Evolutionary conservation across 495 filamentous ascomycete species (phyloP).

Genomic region (Talaromyces adpressus): DNA sequence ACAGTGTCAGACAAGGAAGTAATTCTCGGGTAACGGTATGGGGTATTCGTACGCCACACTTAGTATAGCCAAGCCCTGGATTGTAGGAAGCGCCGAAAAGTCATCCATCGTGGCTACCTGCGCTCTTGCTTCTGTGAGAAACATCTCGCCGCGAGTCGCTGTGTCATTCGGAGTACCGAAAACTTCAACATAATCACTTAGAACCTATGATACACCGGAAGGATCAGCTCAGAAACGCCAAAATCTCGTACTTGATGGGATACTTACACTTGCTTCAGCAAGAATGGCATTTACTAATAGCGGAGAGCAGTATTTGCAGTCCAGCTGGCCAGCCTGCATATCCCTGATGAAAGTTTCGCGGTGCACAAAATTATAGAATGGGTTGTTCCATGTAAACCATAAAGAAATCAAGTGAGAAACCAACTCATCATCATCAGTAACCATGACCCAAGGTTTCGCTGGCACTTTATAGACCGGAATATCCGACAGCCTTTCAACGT

Average conservation of each 20-base stretch:
- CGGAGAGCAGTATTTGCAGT: constrained; percentile 31
- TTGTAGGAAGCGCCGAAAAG: neutral
- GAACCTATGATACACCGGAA: neutral
- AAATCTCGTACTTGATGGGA: neutral
- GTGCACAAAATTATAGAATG: constrained; percentile 33
- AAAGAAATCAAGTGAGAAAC: constrained; percentile 39
- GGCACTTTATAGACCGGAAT: constrained; percentile 23
- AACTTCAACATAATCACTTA: neutral
- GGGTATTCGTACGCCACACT: neutral
- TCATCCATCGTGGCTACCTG: neutral
- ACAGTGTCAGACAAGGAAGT: neutral
- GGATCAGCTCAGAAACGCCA: neutral
- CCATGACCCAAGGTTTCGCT: constrained; percentile 36
- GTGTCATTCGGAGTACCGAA: neutral
- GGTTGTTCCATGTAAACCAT: constrained; percentile 38
- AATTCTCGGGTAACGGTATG: neutral
- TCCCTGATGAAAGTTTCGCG: constrained; percentile 32
- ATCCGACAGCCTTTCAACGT: constrained; percentile 15
- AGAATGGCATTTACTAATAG: constrained; percentile 41
- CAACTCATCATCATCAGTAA: constrained; percentile 37
- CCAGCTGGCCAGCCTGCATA: constrained; percentile 23
- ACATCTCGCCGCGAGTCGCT: neutral
- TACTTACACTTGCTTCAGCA: constrained; percentile 24
- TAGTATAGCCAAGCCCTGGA: neutral
- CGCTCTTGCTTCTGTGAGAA: neutral